Evolutionary conservation across 352 stramenopile genomes (phyloP).

Genomic region (Pythium phragmitis): DNA sequence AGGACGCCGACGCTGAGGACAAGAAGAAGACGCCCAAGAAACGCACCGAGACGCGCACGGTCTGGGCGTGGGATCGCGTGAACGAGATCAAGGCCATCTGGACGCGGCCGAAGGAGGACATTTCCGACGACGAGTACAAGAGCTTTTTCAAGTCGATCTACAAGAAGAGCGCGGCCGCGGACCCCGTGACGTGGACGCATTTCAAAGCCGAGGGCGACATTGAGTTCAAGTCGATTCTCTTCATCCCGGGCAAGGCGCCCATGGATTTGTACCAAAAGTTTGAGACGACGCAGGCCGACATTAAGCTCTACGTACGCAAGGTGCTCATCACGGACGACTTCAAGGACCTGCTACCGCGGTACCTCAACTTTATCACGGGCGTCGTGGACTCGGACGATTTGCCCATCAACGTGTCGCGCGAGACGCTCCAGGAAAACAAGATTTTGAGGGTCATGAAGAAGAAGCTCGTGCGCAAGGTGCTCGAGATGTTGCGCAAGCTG

Average conservation of each 20-base stretch:
- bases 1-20: slow-evolving; percentile 73
- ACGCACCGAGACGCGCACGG: slow-evolving; percentile 91
- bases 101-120: slow-evolving; percentile 95
- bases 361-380: slow-evolving; percentile 99
- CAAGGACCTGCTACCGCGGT: slow-evolving; percentile 96
- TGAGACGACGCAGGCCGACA: slow-evolving; percentile 89
- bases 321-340: slow-evolving; percentile 99
- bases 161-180: slow-evolving; percentile 71
- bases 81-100: slow-evolving; percentile 98
- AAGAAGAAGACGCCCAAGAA: slow-evolving; percentile 76
- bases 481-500: slow-evolving; percentile 98
- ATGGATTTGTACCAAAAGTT: slow-evolving; percentile 89
- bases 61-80: slow-evolving; percentile 95
- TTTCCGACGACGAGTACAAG: slow-evolving; percentile 98
- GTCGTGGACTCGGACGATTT: slow-evolving; percentile 99
- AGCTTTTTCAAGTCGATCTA: slow-evolving; percentile 97
- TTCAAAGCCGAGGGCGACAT: slow-evolving; percentile 99
- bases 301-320: slow-evolving; percentile 99
- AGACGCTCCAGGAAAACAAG: slow-evolving; percentile 99
- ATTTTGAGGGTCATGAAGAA: slow-evolving; percentile 99
- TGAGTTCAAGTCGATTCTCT: slow-evolving; percentile 99
- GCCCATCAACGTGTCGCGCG: slow-evolving; percentile 99
- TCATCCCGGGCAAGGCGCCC: slow-evolving; percentile 91
- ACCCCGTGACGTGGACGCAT: slow-evolving; percentile 97
- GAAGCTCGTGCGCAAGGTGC: slow-evolving; percentile 99